phyloP scores from a whole-genome alignment of 768 basidiomycete genomes.

The Daedaleopsis nitida region DNA sequence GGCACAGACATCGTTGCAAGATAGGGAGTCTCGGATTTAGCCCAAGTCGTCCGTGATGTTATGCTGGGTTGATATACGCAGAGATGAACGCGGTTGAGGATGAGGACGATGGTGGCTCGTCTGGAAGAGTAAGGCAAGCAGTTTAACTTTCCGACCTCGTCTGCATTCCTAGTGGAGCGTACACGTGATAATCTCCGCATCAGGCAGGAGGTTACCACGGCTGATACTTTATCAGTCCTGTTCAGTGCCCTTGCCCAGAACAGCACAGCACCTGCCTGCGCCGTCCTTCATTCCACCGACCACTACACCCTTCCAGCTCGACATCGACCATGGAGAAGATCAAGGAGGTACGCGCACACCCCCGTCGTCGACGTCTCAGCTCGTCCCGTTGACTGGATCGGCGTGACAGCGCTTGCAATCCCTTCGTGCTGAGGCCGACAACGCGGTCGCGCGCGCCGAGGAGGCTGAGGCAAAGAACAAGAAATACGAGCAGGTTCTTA shows the following conservation, averaged over 20 bases:
- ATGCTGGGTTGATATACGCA: neutral
- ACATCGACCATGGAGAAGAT: conserved; percentile 46
- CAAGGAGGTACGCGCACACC: conserved; percentile 39
- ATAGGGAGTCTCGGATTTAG: neutral
- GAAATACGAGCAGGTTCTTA: conserved; percentile 66
- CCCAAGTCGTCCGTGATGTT: neutral
- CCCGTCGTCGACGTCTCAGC: neutral
- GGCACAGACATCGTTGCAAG: conserved; percentile 55
- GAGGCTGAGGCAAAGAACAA: conserved; percentile 84
- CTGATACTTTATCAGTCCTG: conserved; percentile 29
- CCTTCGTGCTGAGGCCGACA: conserved; percentile 86
- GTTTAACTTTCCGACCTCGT: neutral
- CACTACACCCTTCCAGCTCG: conserved; percentile 20
- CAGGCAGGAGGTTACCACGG: conserved; percentile 39
- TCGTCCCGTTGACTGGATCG: conserved; percentile 1
- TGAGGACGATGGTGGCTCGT: conserved; percentile 14
- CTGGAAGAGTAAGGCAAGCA: conserved; percentile 1
- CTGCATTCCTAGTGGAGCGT: neutral
- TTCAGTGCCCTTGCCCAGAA: conserved; percentile 28
- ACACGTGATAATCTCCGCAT: conserved; percentile 19
- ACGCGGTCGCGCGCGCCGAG: conserved; percentile 81
- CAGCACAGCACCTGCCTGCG: conserved; percentile 20
- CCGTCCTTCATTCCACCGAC: conserved; percentile 17
- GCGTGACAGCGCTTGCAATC: conserved; percentile 64
- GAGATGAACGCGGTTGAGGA: conserved; percentile 7